Evolutionary conservation across 371 early-diverging fungal species (phyloP).

Genomic region (Apophysomyces variabilis): DNA sequence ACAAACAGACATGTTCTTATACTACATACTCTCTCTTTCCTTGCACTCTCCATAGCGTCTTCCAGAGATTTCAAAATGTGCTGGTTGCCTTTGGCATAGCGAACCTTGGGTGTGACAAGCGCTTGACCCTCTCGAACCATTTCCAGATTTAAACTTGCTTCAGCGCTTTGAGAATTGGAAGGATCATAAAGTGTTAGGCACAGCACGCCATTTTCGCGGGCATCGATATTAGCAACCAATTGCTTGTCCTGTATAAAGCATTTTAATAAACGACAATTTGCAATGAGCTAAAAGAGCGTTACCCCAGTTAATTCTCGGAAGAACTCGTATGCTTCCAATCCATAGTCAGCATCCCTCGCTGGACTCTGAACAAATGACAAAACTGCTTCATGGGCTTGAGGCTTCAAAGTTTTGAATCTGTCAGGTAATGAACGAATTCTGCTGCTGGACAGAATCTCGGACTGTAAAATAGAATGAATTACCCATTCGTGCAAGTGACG

Average conservation of each 20-base stretch:
- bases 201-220: constrained; percentile 57
- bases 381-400: constrained; percentile 85
- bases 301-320: constrained; percentile 66
- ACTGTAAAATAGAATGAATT: constrained; percentile 25
- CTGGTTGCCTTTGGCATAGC: constrained; percentile 62
- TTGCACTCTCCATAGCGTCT: constrained; percentile 48
- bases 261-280: not conserved
- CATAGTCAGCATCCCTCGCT: constrained; percentile 70
- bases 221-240: constrained; percentile 81
- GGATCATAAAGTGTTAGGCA: constrained; percentile 80
- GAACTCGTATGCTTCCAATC: constrained; percentile 71
- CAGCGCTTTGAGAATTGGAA: constrained; percentile 57
- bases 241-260: constrained; percentile 61
- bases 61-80: constrained; percentile 51
- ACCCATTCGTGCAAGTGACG: not conserved
- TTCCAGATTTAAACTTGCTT: constrained; percentile 77
- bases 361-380: constrained; percentile 85
- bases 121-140: constrained; percentile 83
- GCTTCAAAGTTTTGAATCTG: constrained; percentile 66
- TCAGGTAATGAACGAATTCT: constrained; percentile 70
- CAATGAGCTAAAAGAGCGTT: constrained; percentile 12
- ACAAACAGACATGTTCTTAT: not conserved
- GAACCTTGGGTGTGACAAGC: constrained; percentile 60
- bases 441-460: constrained; percentile 63
- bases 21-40: constrained; percentile 62